phyloP scores from a whole-genome alignment of 129 eudicot species.

The Helianthus tuberosus region DNA sequence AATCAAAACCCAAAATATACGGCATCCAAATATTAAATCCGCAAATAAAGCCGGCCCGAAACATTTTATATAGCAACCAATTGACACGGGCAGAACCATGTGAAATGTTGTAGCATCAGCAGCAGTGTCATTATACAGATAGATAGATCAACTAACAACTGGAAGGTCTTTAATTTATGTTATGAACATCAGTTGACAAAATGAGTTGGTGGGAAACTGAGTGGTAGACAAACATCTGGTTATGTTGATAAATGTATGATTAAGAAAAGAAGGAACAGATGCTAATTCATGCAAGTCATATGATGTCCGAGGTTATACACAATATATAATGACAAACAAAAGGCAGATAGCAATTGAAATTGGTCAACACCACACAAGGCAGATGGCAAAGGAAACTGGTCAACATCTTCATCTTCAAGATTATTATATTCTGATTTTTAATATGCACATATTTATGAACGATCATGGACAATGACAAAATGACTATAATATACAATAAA shows the following conservation, averaged over 20 bases:
- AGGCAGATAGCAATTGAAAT: background rate
- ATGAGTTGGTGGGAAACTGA: too few relatives aligned
- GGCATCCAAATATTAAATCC: background rate
- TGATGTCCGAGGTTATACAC: background rate
- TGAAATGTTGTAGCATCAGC: too few relatives aligned
- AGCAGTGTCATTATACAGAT: too few relatives aligned
- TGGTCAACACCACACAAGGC: background rate
- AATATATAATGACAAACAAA: background rate
- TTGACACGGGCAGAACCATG: background rate
- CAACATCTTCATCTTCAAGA: constrained; percentile 13
- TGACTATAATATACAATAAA: background rate
- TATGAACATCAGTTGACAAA: too few relatives aligned
- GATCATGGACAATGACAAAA: constrained; percentile 13
- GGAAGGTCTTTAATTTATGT: too few relatives aligned
- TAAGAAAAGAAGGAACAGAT: background rate
- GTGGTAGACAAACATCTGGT: constrained; percentile 8
- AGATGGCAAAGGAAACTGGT: background rate
- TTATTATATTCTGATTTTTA: background rate
- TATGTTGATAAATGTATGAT: constrained; percentile 13
- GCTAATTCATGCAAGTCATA: background rate
- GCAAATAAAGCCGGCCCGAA: background rate
- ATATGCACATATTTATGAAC: constrained; percentile 10
- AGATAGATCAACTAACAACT: too few relatives aligned
- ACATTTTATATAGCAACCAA: background rate
- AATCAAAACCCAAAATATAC: too few relatives aligned